Evolutionary conservation across 352 stramenopile genomes (phyloP).

Genomic region (Phytophthora hybrid): DNA sequence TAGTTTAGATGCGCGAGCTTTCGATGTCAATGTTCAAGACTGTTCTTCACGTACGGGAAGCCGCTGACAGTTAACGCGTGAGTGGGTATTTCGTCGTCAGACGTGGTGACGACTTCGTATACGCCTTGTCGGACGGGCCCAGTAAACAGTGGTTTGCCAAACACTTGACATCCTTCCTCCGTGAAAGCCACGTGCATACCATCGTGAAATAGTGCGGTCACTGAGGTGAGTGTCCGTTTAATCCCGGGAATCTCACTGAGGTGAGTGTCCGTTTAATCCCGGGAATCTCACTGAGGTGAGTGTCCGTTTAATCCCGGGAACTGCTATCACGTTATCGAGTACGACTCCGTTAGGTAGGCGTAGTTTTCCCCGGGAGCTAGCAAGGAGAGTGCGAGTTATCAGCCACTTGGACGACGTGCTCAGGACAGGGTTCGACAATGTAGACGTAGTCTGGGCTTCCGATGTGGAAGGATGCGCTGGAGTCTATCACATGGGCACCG

Average conservation of each 20-base stretch:
- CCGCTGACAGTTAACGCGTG: neutral
- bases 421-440: neutral
- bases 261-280: too few relatives aligned
- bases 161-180: neutral
- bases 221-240: neutral
- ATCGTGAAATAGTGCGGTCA: neutral
- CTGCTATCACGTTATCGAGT: neutral
- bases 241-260: neutral
- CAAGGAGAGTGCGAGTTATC: neutral
- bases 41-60: neutral
- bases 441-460: neutral
- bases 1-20: neutral
- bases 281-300: conserved; percentile 1
- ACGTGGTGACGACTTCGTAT: neutral
- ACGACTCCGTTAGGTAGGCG: too few relatives aligned
- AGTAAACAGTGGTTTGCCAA: neutral
- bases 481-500: neutral
- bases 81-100: neutral
- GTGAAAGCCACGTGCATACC: conserved; percentile 1
- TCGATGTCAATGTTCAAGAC: conserved; percentile 8
- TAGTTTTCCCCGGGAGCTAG: too few relatives aligned
- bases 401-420: neutral
- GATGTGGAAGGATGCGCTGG: conserved; percentile 10
- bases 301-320: neutral
- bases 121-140: too few relatives aligned